These are phyloP conservation scores for Saccharomyces jurei DNA, from an alignment of 805 yeast genomes.

Conservation along the genomic window DNA sequence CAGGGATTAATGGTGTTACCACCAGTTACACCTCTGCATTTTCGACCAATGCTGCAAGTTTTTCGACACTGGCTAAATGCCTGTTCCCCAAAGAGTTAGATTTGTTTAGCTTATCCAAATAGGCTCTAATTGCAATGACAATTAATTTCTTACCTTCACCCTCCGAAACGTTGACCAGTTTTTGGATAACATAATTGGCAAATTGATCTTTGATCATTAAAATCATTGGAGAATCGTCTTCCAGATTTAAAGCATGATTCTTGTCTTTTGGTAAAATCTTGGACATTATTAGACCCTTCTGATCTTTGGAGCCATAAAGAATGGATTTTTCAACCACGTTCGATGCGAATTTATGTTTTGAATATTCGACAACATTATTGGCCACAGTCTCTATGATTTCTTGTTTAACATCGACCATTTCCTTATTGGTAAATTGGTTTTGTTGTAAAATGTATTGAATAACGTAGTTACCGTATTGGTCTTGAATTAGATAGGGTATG, in stretches of 20 bases:
- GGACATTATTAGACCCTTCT: conserved; percentile 54
- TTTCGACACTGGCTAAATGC: conserved; percentile 32
- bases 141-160: conserved; percentile 61
- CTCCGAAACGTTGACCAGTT: conserved; percentile 74
- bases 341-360: conserved; percentile 96
- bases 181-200: conserved; percentile 95
- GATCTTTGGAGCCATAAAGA: conserved; percentile 55
- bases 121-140: conserved; percentile 70
- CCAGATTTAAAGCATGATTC: conserved; percentile 38
- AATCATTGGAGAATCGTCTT: conserved; percentile 64
- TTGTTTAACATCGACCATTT: conserved; percentile 30
- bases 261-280: conserved; percentile 54
- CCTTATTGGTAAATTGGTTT: conserved; percentile 45
- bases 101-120: conserved; percentile 47
- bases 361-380: conserved; percentile 65
- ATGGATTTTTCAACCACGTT: conserved; percentile 95
- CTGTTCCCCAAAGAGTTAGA: conserved; percentile 28
- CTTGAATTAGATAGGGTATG: conserved; percentile 74
- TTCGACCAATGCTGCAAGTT: conserved; percentile 29
- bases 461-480: conserved; percentile 96
- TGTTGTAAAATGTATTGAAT: conserved; percentile 90
- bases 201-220: conserved; percentile 96
- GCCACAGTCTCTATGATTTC: conserved; percentile 58
- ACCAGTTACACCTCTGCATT: conserved; percentile 14
- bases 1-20: neutral